Percentiles rank a stretch among this genome's conserved stretches.
These are phyloP conservation scores for Pachysandra terminalis DNA, from an alignment of 164 flowering plant genomes.

Conservation along the genomic window DNA sequence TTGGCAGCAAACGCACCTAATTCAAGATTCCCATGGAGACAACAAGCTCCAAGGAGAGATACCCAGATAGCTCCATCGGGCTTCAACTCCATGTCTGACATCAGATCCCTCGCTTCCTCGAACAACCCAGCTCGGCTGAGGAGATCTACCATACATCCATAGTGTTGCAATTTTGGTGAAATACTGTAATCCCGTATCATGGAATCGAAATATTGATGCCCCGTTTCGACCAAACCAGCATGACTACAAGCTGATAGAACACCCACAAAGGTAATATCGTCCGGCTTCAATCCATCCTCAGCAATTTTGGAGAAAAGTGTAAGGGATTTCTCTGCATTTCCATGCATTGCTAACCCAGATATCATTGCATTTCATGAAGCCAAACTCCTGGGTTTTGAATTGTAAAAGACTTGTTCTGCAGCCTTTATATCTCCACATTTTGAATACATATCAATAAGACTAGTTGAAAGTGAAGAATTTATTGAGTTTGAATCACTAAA, in stretches of 20 bases:
- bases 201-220: slow-evolving; percentile 34
- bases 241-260: slow-evolving; percentile 54
- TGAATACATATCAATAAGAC: slow-evolving; percentile 62
- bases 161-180: slow-evolving; percentile 42
- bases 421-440: slow-evolving; percentile 61
- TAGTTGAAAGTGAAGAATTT: slow-evolving; percentile 48
- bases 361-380: slow-evolving; percentile 68
- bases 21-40: slow-evolving; percentile 25
- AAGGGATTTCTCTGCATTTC: slow-evolving; percentile 37
- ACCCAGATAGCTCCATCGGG: slow-evolving; percentile 56
- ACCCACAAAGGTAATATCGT: slow-evolving; percentile 49
- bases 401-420: slow-evolving; percentile 51
- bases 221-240: slow-evolving; percentile 42
- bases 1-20: slow-evolving; percentile 38
- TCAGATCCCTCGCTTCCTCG: slow-evolving; percentile 39
- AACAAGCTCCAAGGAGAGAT: slow-evolving; percentile 48
- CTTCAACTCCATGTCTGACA: slow-evolving; percentile 34
- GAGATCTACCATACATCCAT: slow-evolving; percentile 54
- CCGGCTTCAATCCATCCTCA: slow-evolving; percentile 36
- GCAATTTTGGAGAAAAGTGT: slow-evolving; percentile 44
- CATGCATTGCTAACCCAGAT: slow-evolving; percentile 57
- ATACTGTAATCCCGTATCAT: slow-evolving; percentile 35
- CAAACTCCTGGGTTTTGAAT: slow-evolving; percentile 31
- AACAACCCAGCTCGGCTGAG: slow-evolving; percentile 43
- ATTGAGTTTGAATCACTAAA: slow-evolving; percentile 13